phyloP scores from a whole-genome alignment of 106 monocot species.

The Hemerocallis citrina region DNA sequence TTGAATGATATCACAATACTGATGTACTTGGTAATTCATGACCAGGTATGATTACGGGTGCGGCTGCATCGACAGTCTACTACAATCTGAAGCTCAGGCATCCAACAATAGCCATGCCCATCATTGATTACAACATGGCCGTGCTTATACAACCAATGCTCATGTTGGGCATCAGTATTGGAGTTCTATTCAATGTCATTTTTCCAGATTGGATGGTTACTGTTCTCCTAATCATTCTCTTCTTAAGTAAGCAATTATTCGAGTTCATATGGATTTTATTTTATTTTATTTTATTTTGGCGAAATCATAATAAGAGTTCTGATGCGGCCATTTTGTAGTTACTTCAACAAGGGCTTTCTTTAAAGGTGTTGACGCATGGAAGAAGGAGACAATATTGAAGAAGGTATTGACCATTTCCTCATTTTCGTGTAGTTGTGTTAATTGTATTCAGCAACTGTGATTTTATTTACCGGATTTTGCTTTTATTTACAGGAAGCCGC shows the following conservation, averaged over 20 bases:
- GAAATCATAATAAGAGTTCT: background rate
- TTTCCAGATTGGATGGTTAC: constrained; percentile 87
- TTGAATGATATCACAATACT: too few species aligned
- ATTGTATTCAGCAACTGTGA: background rate
- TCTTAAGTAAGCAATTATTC: constrained; percentile 33
- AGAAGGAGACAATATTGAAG: constrained; percentile 71
- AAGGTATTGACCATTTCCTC: constrained; percentile 19
- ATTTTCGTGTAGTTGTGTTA: background rate
- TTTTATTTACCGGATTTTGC: background rate
- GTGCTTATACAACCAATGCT: constrained; percentile 73
- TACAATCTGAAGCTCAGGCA: constrained; percentile 71
- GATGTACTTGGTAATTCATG: constrained; percentile 7
- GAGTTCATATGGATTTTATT: background rate
- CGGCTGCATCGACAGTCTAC: constrained; percentile 66
- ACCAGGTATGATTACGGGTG: constrained; percentile 82
- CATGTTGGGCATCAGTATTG: constrained; percentile 79
- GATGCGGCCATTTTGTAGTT: constrained; percentile 27
- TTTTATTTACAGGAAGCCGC: constrained; percentile 44
- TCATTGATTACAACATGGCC: constrained; percentile 69
- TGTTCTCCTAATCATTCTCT: constrained; percentile 62
- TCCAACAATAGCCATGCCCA: constrained; percentile 62
- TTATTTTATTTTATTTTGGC: background rate
- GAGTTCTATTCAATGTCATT: constrained; percentile 77
- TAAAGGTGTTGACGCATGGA: constrained; percentile 80
- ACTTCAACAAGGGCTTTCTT: constrained; percentile 72